phyloP scores from a whole-genome alignment of 495 filamentous ascomycete species.

The Thozetella sp. region DNA sequence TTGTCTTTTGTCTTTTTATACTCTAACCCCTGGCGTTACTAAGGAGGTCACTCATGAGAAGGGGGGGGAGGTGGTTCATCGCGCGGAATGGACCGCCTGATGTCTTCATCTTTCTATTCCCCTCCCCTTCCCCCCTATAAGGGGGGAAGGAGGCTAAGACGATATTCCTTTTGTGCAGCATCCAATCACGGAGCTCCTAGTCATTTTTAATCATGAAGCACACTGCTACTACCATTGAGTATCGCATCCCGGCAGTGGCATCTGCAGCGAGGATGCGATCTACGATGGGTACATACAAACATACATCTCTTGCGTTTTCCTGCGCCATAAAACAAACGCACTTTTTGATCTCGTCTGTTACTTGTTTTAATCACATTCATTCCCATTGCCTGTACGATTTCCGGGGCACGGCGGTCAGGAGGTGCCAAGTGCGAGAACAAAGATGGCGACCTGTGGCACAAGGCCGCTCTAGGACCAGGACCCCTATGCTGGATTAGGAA shows the following conservation, averaged over 20 bases:
- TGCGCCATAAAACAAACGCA: too few species aligned
- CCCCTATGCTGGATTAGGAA: background rate
- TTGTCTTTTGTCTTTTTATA: background rate
- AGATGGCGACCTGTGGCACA: too few species aligned
- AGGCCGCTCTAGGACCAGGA: too few species aligned
- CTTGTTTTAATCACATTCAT: background rate
- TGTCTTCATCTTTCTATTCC: background rate
- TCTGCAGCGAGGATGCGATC: background rate
- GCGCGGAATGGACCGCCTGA: background rate
- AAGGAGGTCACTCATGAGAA: background rate
- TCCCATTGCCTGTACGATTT: background rate
- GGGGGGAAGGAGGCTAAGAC: too few species aligned
- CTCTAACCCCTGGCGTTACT: too few species aligned
- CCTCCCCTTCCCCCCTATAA: too few species aligned
- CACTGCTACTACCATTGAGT: too few species aligned
- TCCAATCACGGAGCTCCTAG: background rate
- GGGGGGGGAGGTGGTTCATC: background rate
- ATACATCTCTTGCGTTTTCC: too few species aligned
- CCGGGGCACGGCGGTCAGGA: background rate
- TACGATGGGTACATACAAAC: background rate
- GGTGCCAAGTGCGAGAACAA: too few species aligned
- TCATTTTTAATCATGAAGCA: conserved; percentile 3
- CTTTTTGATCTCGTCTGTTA: background rate
- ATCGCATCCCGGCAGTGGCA: background rate
- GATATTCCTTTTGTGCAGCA: background rate